A percentile compares a stretch with the other conserved stretches of the same genome.
These are phyloP conservation scores for Pseudocercospora vitis DNA, from an alignment of 2,329 filamentous ascomycete genomes.

Conservation along the genomic window DNA sequence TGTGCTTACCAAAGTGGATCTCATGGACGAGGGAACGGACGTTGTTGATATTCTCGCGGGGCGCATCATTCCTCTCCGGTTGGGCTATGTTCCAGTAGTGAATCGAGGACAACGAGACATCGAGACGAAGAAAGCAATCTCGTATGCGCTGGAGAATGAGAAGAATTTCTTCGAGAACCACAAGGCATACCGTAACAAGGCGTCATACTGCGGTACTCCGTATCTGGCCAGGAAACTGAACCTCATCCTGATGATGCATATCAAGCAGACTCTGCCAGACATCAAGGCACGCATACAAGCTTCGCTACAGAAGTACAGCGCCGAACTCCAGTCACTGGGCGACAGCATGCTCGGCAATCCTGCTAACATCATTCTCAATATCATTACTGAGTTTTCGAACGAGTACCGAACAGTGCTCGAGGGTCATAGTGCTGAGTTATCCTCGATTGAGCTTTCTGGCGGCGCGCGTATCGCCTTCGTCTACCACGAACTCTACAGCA, in stretches of 20 bases:
- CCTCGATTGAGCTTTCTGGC: constrained; percentile 89
- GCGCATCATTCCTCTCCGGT: constrained; percentile 88
- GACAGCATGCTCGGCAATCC: constrained; percentile 95
- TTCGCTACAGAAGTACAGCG: constrained; percentile 85
- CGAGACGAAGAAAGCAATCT: constrained; percentile 95
- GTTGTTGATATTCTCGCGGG: constrained; percentile 98
- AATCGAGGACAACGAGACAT: constrained; percentile 98
- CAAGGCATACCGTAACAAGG: constrained; percentile 98
- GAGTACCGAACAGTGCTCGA: constrained; percentile 96
- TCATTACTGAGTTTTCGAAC: constrained; percentile 98
- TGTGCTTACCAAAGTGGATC: constrained; percentile 96
- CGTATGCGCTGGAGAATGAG: constrained; percentile 86
- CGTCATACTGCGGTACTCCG: constrained; percentile 95
- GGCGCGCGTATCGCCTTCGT: constrained; percentile 99
- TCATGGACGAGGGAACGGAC: constrained; percentile 98
- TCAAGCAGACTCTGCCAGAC: constrained; percentile 97
- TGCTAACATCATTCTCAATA: constrained; percentile 94
- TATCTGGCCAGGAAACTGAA: constrained; percentile 97
- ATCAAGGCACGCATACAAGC: constrained; percentile 97
- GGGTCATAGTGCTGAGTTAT: constrained; percentile 94
- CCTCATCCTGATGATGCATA: constrained; percentile 99
- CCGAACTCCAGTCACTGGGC: constrained; percentile 78
- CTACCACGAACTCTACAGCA: constrained; percentile 97
- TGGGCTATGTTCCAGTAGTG: constrained; percentile 96
- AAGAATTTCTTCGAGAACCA: constrained; percentile 98